Base-by-base conservation (phyloP, 176 grass and related monocot genomes). In the Phyllostachys edulis region DNA sequence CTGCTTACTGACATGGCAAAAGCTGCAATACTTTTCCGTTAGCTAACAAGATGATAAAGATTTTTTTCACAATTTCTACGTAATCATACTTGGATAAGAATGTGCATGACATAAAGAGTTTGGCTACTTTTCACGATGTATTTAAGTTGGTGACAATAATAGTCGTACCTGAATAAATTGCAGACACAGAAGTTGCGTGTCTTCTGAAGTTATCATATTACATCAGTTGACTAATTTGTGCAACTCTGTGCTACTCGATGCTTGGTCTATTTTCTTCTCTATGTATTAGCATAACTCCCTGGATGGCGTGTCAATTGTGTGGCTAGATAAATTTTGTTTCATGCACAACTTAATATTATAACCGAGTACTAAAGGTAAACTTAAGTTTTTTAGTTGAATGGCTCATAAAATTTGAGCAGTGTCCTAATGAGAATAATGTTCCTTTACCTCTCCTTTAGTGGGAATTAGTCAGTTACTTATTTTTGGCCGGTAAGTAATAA, bases 1-100 rank as follows among this genome's bases (percentile, higher is more conserved):
- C 24, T 73, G 67, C 75, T 63, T 78, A n/a, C 67, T 88, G 66
- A 38, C 46, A 42, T 52, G 69, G 36, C 5, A 63, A 83, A 55
- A 64, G 45, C 10, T 26, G 3, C 57, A 56, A 52, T 45, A 44
- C 24, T 49, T 15, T 34, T 40, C 46, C 5, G 6, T 71, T 77
- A 69, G 37, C 63, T 49, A 82, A 54, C 7, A 13, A 36, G 37
- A 20, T 57, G 34, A 40, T 71, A 29, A 71, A 46, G 11, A 59
- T 12, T 10, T 65, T 12, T 65, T 57, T 61, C 4, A 18, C 16
- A 4, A 14, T 24, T 65, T 65, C 1, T 38, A 40, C 32, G 15
- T 29, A 34, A 42, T 72, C 26, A 65, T 0, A 64, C 15, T 82
- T 71, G 46, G 63, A 76, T 69, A 9, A 23, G 5, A 60, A 46